These are phyloP conservation scores for Starmerella kuoi DNA, from an alignment of 805 yeast genomes.

Conservation along the genomic window DNA sequence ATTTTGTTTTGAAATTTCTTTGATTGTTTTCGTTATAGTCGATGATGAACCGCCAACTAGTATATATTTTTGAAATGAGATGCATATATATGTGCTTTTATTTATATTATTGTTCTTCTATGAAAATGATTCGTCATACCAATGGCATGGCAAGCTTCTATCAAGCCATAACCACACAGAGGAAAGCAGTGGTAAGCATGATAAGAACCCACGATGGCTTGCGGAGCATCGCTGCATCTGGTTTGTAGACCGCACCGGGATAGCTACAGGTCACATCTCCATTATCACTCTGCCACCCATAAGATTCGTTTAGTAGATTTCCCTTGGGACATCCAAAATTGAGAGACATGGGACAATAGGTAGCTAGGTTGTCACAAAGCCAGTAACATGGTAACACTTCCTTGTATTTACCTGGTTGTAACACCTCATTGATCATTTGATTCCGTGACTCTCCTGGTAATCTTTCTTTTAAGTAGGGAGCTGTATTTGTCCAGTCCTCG, in stretches of 20 bases:
- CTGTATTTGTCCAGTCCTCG: slow-evolving; percentile 33
- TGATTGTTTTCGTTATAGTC: too few relatives aligned
- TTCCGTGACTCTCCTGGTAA: slow-evolving; percentile 46
- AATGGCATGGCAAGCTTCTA: too few relatives aligned
- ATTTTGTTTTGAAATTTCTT: too few relatives aligned
- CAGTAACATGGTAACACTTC: slow-evolving; percentile 82
- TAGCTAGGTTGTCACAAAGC: slow-evolving; percentile 63
- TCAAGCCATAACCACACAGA: too few relatives aligned
- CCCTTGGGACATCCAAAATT: slow-evolving; percentile 59
- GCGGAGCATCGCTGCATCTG: slow-evolving; percentile 9
- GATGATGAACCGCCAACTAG: too few relatives aligned
- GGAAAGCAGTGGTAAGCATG: too few relatives aligned
- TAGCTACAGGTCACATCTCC: slow-evolving; percentile 30
- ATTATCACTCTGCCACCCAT: slow-evolving; percentile 25
- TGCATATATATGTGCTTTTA: too few relatives aligned
- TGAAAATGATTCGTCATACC: too few relatives aligned
- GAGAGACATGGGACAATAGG: slow-evolving; percentile 72
- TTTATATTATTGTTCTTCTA: too few relatives aligned
- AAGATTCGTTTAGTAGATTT: slow-evolving; percentile 19
- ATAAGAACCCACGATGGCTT: slow-evolving; percentile 9
- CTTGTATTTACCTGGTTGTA: slow-evolving; percentile 50
- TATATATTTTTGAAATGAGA: too few relatives aligned
- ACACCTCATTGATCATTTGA: slow-evolving; percentile 40
- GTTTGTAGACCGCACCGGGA: slow-evolving; percentile 29
- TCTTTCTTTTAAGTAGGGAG: slow-evolving; percentile 34